phyloP scores from a whole-genome alignment of 768 basidiomycete genomes.

The Kockovaella imperatae region DNA sequence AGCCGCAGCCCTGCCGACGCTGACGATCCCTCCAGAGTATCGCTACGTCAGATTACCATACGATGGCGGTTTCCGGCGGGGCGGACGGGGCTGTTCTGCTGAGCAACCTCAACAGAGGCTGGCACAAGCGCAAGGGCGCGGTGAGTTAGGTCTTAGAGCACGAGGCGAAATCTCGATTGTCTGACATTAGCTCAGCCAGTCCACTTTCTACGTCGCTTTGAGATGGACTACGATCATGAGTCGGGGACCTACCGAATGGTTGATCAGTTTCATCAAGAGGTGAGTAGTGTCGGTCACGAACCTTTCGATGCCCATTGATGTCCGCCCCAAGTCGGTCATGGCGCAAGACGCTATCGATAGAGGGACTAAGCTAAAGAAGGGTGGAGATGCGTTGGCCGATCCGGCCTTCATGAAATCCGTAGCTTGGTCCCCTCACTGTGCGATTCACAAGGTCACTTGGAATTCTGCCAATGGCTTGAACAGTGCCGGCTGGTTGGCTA shows the following conservation, averaged over 20 bases:
- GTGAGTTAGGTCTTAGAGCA: constrained; percentile 50
- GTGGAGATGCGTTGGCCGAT: constrained; percentile 2
- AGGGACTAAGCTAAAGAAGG: constrained; percentile 20
- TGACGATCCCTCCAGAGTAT: constrained; percentile 52
- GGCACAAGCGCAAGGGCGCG: constrained; percentile 11
- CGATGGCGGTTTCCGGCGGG: constrained; percentile 71
- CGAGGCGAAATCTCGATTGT: constrained; percentile 46
- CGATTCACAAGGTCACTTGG: constrained; percentile 73
- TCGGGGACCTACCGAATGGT: constrained; percentile 85
- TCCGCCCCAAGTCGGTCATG: neutral
- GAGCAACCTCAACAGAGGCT: constrained; percentile 19
- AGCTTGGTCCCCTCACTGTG: constrained; percentile 74
- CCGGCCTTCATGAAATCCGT: constrained; percentile 30
- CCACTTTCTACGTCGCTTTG: constrained; percentile 53
- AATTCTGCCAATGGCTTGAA: constrained; percentile 64
- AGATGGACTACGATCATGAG: constrained; percentile 77
- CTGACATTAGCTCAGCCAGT: constrained; percentile 11
- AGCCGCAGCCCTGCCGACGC: neutral
- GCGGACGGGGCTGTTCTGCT: constrained; percentile 61
- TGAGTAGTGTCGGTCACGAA: constrained; percentile 7
- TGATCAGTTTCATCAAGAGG: constrained; percentile 76
- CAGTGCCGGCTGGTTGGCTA: constrained; percentile 58
- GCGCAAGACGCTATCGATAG: neutral
- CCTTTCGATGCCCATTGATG: neutral
- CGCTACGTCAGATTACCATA: constrained; percentile 72